phyloP scores from a whole-genome alignment of 345 rosid genomes.

The Pseudoturritis turrita region DNA sequence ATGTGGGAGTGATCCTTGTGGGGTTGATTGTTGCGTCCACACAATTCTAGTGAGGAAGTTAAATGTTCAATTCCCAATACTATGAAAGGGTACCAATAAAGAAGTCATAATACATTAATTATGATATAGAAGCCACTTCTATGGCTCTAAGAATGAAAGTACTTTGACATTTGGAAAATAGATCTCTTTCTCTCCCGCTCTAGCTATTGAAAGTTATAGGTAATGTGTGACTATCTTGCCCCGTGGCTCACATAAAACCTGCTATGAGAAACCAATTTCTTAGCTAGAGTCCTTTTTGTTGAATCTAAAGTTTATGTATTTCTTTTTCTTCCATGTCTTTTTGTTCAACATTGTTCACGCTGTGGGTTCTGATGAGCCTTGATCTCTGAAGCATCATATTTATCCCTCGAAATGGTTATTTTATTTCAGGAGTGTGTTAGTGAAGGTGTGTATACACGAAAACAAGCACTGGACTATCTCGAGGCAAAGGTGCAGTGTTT shows the following conservation, averaged over 20 bases:
- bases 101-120: neutral
- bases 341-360: neutral
- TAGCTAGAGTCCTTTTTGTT: neutral
- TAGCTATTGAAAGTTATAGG: neutral
- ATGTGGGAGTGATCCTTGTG: neutral
- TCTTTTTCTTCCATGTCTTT: neutral
- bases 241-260: slow-evolving; percentile 1
- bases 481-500: slow-evolving; percentile 58
- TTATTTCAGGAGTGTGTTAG: slow-evolving; percentile 78
- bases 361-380: slow-evolving; percentile 3
- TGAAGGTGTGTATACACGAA: slow-evolving; percentile 46
- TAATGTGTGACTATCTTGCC: neutral
- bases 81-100: neutral
- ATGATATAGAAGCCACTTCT: neutral
- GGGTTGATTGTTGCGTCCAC: neutral
- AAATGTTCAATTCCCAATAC: neutral
- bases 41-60: neutral
- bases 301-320: neutral
- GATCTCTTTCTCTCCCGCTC: neutral
- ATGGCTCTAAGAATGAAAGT: neutral
- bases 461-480: slow-evolving; percentile 71
- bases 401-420: neutral
- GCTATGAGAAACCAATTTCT: neutral
- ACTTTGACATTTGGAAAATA: neutral
- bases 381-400: neutral